Base-by-base conservation (phyloP, 306 rosid genomes). In the Castanea crenata region DNA sequence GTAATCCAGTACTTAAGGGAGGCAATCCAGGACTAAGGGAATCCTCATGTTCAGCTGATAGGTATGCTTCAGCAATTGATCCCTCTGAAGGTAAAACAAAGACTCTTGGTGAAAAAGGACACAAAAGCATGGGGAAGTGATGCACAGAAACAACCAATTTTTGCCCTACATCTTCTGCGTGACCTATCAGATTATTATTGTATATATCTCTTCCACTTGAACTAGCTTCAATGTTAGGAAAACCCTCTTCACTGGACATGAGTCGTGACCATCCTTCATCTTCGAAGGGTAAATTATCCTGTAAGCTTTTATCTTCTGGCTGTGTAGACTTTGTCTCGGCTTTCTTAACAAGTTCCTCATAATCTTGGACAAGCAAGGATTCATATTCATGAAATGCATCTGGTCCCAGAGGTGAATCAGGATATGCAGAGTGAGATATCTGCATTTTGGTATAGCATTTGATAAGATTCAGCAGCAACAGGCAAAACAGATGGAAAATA, bases 71-170 rank as follows among this genome's bases (percentile, higher is more conserved):
- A 61, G 94, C 92, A 82, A 87, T 84, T 67, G 91, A 87, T 73
- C 98, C 98, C 81, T 92, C 89, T 68, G 97, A 92, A 85, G 98
- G 98, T 74, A 94, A 88, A 81, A 94, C 97, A 91, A 94, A 94
- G 81, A 87, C 97, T 87, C 97, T 87, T 27, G 97, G 98, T 69
- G 97, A 92, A 82, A 92, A 83, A 74, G 98, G 93, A 71, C 94
- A 92, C 64, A 94, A 76, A 82, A 92, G 85, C 94, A 90, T 83
- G 68, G 97, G 98, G 81, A 92, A 92, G 92, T 94, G 98, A 83
- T 83, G 83, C 83, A 94, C 93, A 76, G 97, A 91, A 86, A 92
- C 90, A 73, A 75, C 89, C 87, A 94, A 82, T 77, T 84, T 92
- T 82, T 77, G 29, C 74, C 80, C 87, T 74, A 84, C 81, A 83